These are phyloP conservation scores for Striga asiatica DNA, from an alignment of 257 asterid genomes.

Conservation along the genomic window DNA sequence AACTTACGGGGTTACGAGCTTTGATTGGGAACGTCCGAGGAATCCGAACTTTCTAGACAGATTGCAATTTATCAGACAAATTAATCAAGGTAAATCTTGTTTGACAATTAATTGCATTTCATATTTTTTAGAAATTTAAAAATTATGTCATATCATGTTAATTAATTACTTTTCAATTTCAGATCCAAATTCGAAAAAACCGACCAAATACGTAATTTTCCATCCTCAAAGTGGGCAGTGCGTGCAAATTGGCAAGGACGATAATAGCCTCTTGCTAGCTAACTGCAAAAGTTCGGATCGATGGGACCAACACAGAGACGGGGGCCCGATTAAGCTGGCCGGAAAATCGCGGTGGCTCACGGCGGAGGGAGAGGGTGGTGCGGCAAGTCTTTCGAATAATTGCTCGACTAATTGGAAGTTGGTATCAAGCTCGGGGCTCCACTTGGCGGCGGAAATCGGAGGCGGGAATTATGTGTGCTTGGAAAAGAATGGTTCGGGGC, in stretches of 20 bases:
- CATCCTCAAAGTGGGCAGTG: slow-evolving; percentile 59
- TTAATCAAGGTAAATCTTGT: slow-evolving; percentile 43
- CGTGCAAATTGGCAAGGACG: slow-evolving; percentile 1
- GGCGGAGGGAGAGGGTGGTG: not conserved
- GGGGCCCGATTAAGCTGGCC: not conserved
- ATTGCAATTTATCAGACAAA: slow-evolving; percentile 33
- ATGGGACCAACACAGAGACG: not conserved
- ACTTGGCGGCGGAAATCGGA: slow-evolving; percentile 29
- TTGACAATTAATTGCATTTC: too few relatives aligned
- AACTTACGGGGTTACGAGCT: slow-evolving; percentile 34
- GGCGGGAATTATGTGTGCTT: slow-evolving; percentile 41
- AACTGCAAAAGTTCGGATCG: slow-evolving; percentile 15
- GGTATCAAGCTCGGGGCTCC: slow-evolving; percentile 39
- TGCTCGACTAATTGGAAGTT: slow-evolving; percentile 39
- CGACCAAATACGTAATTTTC: slow-evolving; percentile 26
- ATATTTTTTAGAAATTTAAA: too few relatives aligned
- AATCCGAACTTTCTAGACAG: slow-evolving; percentile 27
- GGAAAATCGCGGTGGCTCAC: not conserved
- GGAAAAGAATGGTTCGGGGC: slow-evolving; percentile 25
- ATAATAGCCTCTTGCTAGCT: slow-evolving; percentile 1
- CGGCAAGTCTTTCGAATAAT: slow-evolving; percentile 13
- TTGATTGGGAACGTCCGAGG: slow-evolving; percentile 31
- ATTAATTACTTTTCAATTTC: not conserved
- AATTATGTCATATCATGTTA: too few relatives aligned
- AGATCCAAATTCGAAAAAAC: slow-evolving; percentile 29